phyloP scores from a whole-genome alignment of 1,139 yeast species.

The Taphrina flavorubra region DNA sequence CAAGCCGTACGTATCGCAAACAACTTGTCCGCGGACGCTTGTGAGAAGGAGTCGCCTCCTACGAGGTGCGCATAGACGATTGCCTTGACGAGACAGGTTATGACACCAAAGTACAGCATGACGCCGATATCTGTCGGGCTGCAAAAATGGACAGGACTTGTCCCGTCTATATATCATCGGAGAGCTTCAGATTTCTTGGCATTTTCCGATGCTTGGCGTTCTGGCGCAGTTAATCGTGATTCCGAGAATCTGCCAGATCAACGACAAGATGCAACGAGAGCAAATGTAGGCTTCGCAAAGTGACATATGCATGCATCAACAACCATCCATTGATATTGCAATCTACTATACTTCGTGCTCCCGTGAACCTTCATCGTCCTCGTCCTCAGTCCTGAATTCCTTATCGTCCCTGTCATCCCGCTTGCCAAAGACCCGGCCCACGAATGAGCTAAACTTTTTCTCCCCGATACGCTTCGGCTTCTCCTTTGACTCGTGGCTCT shows the following conservation, averaged over 20 bases:
- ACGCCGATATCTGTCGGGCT: no score
- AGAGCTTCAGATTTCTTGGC: no score
- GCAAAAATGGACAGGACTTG: no score
- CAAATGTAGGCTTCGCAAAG: no score
- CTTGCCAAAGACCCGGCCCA: slow-evolving; percentile 35
- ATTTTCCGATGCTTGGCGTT: no score
- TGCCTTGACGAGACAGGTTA: no score
- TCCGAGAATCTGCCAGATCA: no score
- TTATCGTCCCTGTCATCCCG: slow-evolving; percentile 23
- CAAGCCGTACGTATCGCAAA: background rate
- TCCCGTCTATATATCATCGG: no score
- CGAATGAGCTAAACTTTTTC: slow-evolving; percentile 28
- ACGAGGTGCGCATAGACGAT: background rate
- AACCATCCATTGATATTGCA: background rate
- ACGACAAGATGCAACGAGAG: no score
- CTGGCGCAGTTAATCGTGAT: no score
- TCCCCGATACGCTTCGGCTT: slow-evolving; percentile 21
- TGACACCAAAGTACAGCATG: no score
- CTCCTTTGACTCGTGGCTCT: slow-evolving; percentile 22
- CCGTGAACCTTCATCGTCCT: background rate
- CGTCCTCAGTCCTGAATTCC: background rate
- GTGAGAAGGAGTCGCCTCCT: background rate
- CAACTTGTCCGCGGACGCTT: background rate
- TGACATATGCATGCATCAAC: no score
- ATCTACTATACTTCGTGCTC: background rate